A percentile compares a stretch with the other conserved stretches of the same genome.
These are phyloP conservation scores for Talaromyces marneffei DNA, from an alignment of 2,329 filamentous ascomycete species.

Conservation along the genomic window DNA sequence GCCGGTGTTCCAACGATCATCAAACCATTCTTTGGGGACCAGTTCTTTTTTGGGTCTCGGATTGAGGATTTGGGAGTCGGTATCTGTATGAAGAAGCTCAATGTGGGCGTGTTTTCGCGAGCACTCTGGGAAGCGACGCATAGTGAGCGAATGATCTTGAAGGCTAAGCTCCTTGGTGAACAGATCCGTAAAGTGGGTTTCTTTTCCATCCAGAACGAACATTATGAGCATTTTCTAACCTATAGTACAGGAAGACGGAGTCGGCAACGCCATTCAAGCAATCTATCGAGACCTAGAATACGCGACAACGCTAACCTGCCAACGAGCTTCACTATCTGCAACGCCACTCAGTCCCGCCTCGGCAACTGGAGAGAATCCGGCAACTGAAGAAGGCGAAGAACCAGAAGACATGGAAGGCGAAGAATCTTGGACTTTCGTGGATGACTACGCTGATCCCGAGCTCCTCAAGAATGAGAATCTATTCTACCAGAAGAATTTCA, in stretches of 20 bases:
- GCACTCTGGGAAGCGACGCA: conserved; percentile 89
- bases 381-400: neutral
- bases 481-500: neutral
- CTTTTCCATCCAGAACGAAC: neutral
- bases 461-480: conserved; percentile 24
- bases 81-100: conserved; percentile 81
- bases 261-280: conserved; percentile 81
- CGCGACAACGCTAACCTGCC: conserved; percentile 74
- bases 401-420: conserved; percentile 46
- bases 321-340: conserved; percentile 38
- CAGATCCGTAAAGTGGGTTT: conserved; percentile 72
- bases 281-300: conserved; percentile 96
- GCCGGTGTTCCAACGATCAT: conserved; percentile 92
- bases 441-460: conserved; percentile 51
- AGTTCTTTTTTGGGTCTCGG: conserved; percentile 88
- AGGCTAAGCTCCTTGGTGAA: conserved; percentile 74
- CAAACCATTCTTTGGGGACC: conserved; percentile 95
- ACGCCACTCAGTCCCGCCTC: conserved; percentile 31
- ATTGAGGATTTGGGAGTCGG: conserved; percentile 93
- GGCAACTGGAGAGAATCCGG: conserved; percentile 25
- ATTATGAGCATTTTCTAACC: conserved; percentile 24
- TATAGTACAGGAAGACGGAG: conserved; percentile 68
- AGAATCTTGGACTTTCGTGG: conserved; percentile 89
- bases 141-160: conserved; percentile 83
- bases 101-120: conserved; percentile 74